phyloP scores from a whole-genome alignment of 305 asterid genomes.

The Fraxinus angustifolia region DNA sequence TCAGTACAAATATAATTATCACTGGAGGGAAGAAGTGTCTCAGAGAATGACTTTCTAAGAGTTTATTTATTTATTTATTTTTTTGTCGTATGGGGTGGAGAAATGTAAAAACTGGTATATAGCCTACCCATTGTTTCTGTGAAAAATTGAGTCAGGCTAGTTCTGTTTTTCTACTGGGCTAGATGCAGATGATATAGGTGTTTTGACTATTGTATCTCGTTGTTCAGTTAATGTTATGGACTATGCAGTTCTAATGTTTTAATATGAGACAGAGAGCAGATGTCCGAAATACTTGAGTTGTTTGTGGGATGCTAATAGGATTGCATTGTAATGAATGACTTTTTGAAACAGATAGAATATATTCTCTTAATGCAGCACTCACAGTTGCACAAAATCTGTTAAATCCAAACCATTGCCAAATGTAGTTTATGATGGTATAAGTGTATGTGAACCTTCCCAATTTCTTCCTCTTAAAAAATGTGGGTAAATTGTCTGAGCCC shows the following conservation, averaged over 20 bases:
- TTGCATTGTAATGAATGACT: neutral
- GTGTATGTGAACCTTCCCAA: neutral
- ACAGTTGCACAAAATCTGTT: neutral
- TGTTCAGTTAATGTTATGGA: conserved; percentile 1
- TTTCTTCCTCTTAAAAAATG: neutral
- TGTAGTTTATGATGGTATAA: neutral
- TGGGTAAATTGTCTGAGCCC: neutral
- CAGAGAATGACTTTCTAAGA: neutral
- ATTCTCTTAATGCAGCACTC: neutral
- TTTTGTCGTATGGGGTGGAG: neutral
- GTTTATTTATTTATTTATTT: neutral
- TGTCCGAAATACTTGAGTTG: neutral
- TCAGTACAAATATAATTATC: too few species aligned
- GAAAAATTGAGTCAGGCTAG: neutral
- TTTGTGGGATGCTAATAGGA: neutral
- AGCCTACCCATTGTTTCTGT: neutral
- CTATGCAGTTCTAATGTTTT: neutral
- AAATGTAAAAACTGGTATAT: neutral
- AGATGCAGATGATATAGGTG: neutral
- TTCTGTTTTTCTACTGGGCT: neutral
- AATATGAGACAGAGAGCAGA: conserved; percentile 2
- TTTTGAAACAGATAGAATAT: neutral
- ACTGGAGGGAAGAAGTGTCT: neutral
- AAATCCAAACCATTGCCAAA: neutral
- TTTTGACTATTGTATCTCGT: neutral